Base-by-base conservation (phyloP, 2,329 filamentous ascomycete species). In the Capronia coronata region DNA sequence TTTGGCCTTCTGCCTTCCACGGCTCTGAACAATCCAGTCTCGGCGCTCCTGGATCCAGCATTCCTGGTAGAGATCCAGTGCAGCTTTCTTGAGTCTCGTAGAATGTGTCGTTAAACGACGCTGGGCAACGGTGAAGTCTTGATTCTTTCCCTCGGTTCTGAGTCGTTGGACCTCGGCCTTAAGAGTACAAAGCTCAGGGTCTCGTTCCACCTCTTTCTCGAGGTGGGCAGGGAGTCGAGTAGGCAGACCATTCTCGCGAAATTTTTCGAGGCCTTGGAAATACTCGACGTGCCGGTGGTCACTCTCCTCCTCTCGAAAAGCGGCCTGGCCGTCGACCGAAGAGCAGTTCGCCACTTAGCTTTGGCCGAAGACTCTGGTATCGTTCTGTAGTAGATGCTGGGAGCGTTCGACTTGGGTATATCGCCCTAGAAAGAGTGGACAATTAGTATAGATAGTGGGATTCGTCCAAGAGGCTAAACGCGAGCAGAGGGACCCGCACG, bases 181-280 rank as follows among this genome's bases (percentile, higher is more conserved):
- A n/a, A n/a, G n/a, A n/a, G n/a, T n/a, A n/a, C n/a, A n/a, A n/a
- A n/a, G n/a, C 41, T 55, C 35, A 4, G 51, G 51, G 19, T 46
- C 37, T 7, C 23, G 16, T 3, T 48, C 43, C 23, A 58, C 35
- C 10, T 42, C 27, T 18, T 57, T 40, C n/a, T 51, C 48, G n/a
- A 54, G 37, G 14, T 43, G 50, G 8, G 45, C 41, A 19, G 51
- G 51, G 5, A 58, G 42, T 32, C 49, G 18, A 40, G 19, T 25
- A 3, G 55, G 55, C n/a, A 58, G 40, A 10, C 51, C 54, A 6
- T 32, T 25, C 32, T 56, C 51, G 22, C 43, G 47, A 22, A 56
- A 58, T n/a, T 43, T 45, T 43, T 54, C 47, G 7, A 58, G 39
- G 27, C 50, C 50, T 27, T 56, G 50, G 39, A 58, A 58, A 48